phyloP scores from a whole-genome alignment of 2,329 filamentous ascomycete species.

The Furcasterigmium furcatum region DNA sequence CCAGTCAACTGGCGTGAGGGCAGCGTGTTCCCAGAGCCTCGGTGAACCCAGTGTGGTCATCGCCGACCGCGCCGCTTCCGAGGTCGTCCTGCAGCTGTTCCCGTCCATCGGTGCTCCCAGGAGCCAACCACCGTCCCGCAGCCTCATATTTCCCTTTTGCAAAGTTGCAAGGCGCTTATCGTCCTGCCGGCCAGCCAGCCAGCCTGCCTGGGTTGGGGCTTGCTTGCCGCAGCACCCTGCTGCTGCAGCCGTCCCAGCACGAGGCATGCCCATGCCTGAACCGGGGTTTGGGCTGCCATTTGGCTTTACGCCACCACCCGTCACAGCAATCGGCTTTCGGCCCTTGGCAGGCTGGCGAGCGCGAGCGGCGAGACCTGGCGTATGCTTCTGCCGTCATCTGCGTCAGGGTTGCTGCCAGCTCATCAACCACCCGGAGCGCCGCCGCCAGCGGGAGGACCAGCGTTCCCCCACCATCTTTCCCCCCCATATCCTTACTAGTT shows the following conservation, averaged over 20 bases:
- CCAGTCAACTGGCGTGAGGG: too few relatives aligned
- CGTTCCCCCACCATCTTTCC: constrained; percentile 21
- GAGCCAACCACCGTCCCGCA: not conserved
- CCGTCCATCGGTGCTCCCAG: constrained; percentile 12
- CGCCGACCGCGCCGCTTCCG: too few relatives aligned
- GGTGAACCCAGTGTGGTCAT: too few relatives aligned
- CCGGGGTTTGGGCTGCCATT: constrained; percentile 19
- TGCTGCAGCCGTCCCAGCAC: not conserved
- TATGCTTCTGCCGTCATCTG: constrained; percentile 59
- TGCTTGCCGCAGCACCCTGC: not conserved
- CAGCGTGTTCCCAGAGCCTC: too few relatives aligned
- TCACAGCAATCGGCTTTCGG: constrained; percentile 4
- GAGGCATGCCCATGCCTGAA: not conserved
- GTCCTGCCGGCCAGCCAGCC: too few relatives aligned
- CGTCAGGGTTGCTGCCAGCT: constrained; percentile 38
- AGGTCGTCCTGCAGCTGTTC: not conserved
- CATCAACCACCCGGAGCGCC: constrained; percentile 42
- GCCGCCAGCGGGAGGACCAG: constrained; percentile 24
- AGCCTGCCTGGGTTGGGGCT: too few relatives aligned
- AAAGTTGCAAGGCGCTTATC: not conserved
- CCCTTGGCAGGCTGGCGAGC: constrained; percentile 39
- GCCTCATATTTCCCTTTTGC: not conserved
- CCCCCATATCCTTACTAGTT: too few relatives aligned
- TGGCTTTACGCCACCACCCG: constrained; percentile 14
- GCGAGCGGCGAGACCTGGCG: constrained; percentile 38